Evolutionary conservation across 2,329 filamentous ascomycete genomes (phyloP).

Genomic region (Zopfia rhizophila): DNA sequence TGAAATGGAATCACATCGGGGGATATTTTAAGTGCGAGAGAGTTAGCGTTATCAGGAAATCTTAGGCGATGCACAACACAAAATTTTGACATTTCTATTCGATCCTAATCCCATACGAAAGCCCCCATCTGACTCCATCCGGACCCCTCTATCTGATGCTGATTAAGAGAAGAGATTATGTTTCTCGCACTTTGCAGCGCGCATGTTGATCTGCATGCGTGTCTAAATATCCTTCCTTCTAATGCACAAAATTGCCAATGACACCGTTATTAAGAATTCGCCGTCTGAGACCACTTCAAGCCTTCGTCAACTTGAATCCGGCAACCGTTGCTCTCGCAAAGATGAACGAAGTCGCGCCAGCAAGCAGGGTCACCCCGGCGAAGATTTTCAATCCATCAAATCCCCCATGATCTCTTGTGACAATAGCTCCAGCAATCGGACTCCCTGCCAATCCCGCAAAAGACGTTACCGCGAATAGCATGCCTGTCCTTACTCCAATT

Average conservation of each 20-base stretch:
- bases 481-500: constrained; percentile 73
- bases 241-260: not conserved
- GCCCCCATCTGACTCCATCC: no score
- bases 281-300: constrained; percentile 16
- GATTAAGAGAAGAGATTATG: no score
- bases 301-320: constrained; percentile 35
- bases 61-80: no score
- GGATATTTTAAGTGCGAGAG: no score
- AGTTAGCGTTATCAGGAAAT: no score
- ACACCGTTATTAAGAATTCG: no score
- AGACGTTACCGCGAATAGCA: constrained; percentile 67
- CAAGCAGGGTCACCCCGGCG: constrained; percentile 65
- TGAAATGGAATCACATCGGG: no score
- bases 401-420: constrained; percentile 63
- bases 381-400: constrained; percentile 74
- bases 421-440: constrained; percentile 67
- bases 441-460: constrained; percentile 72
- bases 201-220: not conserved
- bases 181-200: not conserved
- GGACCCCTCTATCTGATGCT: no score
- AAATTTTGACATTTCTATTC: no score
- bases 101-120: no score
- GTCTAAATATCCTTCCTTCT: no score
- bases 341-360: constrained; percentile 50
- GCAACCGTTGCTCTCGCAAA: constrained; percentile 40